Evolutionary conservation across 805 yeast genomes (phyloP).

Genomic region (Kurtzmaniella cleridarum): DNA sequence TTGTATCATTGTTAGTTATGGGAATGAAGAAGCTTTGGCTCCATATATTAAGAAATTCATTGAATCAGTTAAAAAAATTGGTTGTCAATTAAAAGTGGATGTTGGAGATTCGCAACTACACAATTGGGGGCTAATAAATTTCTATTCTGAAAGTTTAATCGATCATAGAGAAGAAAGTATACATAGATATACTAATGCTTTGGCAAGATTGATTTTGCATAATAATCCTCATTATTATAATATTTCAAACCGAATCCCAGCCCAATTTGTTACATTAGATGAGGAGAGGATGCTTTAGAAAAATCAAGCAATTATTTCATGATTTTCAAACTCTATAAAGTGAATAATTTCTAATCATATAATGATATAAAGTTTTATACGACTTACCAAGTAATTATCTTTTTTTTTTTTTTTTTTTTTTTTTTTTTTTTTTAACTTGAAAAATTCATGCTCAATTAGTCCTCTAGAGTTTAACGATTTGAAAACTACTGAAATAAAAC

Average conservation of each 20-base stretch:
- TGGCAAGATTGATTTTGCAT: slow-evolving; percentile 22
- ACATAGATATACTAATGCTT: slow-evolving; percentile 29
- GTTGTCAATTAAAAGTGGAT: slow-evolving; percentile 28
- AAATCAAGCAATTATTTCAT: background rate
- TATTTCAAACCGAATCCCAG: background rate
- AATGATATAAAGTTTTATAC: no score
- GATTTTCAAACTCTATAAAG: no score
- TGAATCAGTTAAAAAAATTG: slow-evolving; percentile 11
- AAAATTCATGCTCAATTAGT: no score
- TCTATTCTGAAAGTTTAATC: slow-evolving; percentile 35
- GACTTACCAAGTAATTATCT: no score
- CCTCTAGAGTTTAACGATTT: no score
- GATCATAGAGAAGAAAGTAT: slow-evolving; percentile 41
- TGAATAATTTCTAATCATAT: no score
- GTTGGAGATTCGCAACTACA: slow-evolving; percentile 33
- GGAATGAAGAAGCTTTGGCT: slow-evolving; percentile 37
- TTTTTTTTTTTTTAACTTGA: no score
- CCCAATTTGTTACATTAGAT: slow-evolving; percentile 1
- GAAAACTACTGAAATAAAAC: no score
- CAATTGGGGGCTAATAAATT: slow-evolving; percentile 44
- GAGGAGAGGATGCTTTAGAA: background rate
- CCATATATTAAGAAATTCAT: slow-evolving; percentile 30
- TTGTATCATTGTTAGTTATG: slow-evolving; percentile 40
- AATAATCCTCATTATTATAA: background rate
- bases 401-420: no score